Evolutionary conservation across 2,329 filamentous ascomycete genomes (phyloP), one percentile per base, ranked within the genome.

Genomic region (Neofusicoccum laricinum): DNA sequence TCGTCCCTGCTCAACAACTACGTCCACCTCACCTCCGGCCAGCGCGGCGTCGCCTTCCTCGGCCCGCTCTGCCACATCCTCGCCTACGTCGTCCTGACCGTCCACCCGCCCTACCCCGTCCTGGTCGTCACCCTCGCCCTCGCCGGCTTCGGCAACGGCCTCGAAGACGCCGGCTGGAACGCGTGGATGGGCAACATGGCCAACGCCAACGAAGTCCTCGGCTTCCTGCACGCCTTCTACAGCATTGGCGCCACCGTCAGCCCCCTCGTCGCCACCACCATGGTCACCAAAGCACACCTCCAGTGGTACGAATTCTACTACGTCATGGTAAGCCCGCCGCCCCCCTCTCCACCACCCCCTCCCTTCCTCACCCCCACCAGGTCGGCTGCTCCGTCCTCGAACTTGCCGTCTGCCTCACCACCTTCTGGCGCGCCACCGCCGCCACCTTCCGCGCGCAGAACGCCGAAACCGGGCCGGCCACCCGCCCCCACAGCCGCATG

Each of bases 291-390:
- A 67, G 86, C 78, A 0, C 68, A 78, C 3, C 71, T 89, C 58
- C 79, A 80, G 0, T 95, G 91, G 91, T 92, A 88, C 69, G 80
- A 80, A 11, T 93, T 90, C 75, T 94, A 91, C 76, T 92, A 92
- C 71, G 77, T 92, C 64, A 90, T 93, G 87, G 86, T 90, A 70
- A 67, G 82, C 72, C 15, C 4, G 12, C 7, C 38, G 1, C 17
- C 46, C 14, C 19, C 5, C 25, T 1, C 7, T 30, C 58, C 19
- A 14, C 17, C 14, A 41, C 25, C 4, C 30, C 17, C 51, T 17
- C 45, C 38, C 45, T 14, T 12, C 10, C 17, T 41, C 25, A 30
- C 17, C 19, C 15, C 30, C 19, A 19, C 45, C 30, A 79, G 79
- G 82, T 90, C 48, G 86, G 78, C 11, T 74, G 85, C 53, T 82